These are phyloP conservation scores for Hypoxylon lenormandii DNA, from an alignment of 495 filamentous ascomycete species.

Conservation along the genomic window DNA sequence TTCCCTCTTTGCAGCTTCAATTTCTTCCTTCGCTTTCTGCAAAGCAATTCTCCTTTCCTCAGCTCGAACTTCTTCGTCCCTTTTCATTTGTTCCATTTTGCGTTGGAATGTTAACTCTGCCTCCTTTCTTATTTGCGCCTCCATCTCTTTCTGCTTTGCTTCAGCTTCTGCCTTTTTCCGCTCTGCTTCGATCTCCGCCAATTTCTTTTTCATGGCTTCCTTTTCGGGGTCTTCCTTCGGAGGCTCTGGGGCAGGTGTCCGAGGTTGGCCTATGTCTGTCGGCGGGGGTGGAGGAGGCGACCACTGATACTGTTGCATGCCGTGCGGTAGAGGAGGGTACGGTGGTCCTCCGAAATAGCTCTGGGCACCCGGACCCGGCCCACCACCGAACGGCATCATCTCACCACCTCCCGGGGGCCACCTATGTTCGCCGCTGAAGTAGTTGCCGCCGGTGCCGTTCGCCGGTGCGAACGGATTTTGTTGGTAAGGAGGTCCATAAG, in stretches of 20 bases:
- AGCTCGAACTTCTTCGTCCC: conserved; percentile 48
- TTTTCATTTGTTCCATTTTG: conserved; percentile 58
- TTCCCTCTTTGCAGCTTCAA: conserved; percentile 57
- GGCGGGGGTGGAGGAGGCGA: conserved; percentile 60
- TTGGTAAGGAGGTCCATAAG: conserved; percentile 54
- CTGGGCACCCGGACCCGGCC: conserved; percentile 27
- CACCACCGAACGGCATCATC: conserved; percentile 61
- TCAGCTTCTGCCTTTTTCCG: conserved; percentile 53
- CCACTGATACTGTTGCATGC: conserved; percentile 58
- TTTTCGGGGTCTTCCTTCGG: conserved; percentile 61
- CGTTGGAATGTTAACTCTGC: conserved; percentile 53
- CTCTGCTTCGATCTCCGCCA: conserved; percentile 55
- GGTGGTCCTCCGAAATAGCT: conserved; percentile 47
- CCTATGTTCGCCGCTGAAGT: conserved; percentile 51
- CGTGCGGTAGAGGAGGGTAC: conserved; percentile 50
- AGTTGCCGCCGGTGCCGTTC: conserved; percentile 49
- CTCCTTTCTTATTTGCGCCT: conserved; percentile 60
- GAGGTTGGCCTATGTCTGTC: conserved; percentile 55
- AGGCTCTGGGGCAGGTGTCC: conserved; percentile 54
- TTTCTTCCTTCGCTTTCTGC: conserved; percentile 54
- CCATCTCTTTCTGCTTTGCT: conserved; percentile 58
- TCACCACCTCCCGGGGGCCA: conserved; percentile 52
- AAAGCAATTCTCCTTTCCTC: conserved; percentile 50
- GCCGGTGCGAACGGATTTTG: conserved; percentile 60
- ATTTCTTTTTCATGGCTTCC: conserved; percentile 56